phyloP scores from a whole-genome alignment of 176 grass and related monocot species.

The Cocos nucifera region DNA sequence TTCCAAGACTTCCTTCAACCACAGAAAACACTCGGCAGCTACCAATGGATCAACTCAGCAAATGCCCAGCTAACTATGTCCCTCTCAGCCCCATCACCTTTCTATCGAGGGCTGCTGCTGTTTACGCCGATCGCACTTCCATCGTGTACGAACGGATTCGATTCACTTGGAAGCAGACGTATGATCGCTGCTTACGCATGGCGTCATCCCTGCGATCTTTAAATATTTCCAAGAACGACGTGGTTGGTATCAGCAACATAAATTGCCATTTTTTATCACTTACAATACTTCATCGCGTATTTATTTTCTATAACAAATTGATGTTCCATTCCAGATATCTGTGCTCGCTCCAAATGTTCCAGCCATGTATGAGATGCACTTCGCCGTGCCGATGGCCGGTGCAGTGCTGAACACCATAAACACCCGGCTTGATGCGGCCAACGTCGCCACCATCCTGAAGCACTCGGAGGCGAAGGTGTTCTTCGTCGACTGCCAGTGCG shows the following conservation, averaged over 20 bases:
- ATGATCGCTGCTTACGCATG: conserved; percentile 44
- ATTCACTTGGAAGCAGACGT: conserved; percentile 52
- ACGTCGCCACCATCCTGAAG: conserved; percentile 44
- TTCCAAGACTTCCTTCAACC: too few relatives aligned
- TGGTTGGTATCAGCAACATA: conserved; percentile 14
- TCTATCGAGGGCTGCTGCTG: conserved; percentile 51
- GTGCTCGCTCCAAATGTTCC: conserved; percentile 62
- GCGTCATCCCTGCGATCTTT: conserved; percentile 41
- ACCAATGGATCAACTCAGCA: conserved; percentile 47
- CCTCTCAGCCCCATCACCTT: conserved; percentile 53
- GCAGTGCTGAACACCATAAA: conserved; percentile 72
- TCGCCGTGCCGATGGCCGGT: conserved; percentile 66
- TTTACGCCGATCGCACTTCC: conserved; percentile 58
- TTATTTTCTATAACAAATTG: too few relatives aligned
- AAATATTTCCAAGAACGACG: conserved; percentile 34
- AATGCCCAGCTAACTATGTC: conserved; percentile 40
- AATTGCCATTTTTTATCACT: too few relatives aligned
- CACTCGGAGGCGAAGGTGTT: conserved; percentile 52
- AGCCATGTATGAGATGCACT: conserved; percentile 76
- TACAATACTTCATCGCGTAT: too few relatives aligned
- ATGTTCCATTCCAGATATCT: conserved; percentile 20
- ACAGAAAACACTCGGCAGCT: too few relatives aligned
- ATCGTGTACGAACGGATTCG: conserved; percentile 33
- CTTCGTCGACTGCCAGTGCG: conserved; percentile 48
- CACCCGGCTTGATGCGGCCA: conserved; percentile 59